Evolutionary conservation across 192 early-diverging fungal genomes (phyloP).

Genomic region (Coemansia sp.): DNA sequence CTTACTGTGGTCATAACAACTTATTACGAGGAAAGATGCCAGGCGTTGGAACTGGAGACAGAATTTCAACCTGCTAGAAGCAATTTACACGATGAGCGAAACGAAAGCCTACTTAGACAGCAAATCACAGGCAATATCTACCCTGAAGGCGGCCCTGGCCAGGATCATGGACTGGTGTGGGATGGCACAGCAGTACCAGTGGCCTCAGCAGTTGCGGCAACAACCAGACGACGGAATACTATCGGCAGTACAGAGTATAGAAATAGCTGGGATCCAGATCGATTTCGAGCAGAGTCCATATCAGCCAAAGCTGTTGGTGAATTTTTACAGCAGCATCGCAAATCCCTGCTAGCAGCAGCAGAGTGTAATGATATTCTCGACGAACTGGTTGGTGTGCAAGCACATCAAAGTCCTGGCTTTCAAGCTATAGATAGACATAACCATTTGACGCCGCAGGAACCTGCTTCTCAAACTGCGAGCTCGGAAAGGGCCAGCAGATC

Average conservation of each 20-base stretch:
- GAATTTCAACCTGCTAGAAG: slow-evolving; percentile 1
- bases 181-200: neutral
- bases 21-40: slow-evolving; percentile 37
- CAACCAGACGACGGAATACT: slow-evolving; percentile 13
- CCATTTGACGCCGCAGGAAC: no score
- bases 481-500: neutral
- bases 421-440: neutral
- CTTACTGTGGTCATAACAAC: slow-evolving; percentile 47
- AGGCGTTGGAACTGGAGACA: slow-evolving; percentile 4
- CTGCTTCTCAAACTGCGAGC: no score
- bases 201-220: neutral
- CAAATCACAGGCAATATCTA: neutral
- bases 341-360: slow-evolving; percentile 48
- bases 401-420: slow-evolving; percentile 1
- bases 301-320: slow-evolving; percentile 32
- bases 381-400: slow-evolving; percentile 1
- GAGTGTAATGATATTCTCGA: slow-evolving; percentile 44
- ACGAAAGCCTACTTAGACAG: slow-evolving; percentile 1
- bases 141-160: neutral
- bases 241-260: slow-evolving; percentile 6
- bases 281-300: slow-evolving; percentile 3
- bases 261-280: slow-evolving; percentile 21
- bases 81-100: neutral
- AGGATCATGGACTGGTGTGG: neutral
- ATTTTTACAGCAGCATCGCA: slow-evolving; percentile 41